These are phyloP conservation scores for Talaromyces stipitatus DNA, from an alignment of 495 filamentous ascomycete species.

Conservation along the genomic window DNA sequence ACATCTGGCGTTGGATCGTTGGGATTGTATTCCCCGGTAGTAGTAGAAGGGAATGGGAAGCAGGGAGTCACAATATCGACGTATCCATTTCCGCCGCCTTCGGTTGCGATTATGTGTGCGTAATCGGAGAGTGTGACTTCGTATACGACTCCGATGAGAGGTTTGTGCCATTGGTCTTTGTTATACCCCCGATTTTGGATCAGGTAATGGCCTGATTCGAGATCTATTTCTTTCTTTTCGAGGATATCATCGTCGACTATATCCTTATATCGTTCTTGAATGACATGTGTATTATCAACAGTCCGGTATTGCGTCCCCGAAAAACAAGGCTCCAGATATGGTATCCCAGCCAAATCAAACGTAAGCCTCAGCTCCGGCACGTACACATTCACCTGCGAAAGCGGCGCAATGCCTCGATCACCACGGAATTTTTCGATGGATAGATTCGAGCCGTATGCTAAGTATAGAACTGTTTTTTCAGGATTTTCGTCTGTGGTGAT, in stretches of 20 bases:
- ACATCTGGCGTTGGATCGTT: constrained; percentile 29
- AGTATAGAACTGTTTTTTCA: constrained; percentile 65
- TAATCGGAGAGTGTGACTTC: constrained; percentile 80
- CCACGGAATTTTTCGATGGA: constrained; percentile 66
- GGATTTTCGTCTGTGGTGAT: neutral
- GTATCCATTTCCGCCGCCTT: constrained; percentile 79
- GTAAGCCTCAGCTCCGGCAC: constrained; percentile 69
- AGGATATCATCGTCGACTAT: constrained; percentile 4
- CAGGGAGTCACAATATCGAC: constrained; percentile 75
- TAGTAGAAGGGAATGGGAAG: constrained; percentile 46
- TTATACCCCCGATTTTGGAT: constrained; percentile 21
- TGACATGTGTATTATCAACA: constrained; percentile 13
- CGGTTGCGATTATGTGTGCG: constrained; percentile 77
- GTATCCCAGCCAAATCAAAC: constrained; percentile 80
- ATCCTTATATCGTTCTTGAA: constrained; percentile 7
- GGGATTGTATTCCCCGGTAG: constrained; percentile 19
- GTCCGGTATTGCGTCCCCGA: constrained; percentile 63
- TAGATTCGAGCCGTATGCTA: constrained; percentile 94
- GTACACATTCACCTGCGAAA: constrained; percentile 69
- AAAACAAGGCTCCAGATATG: constrained; percentile 88
- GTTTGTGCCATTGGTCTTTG: constrained; percentile 59
- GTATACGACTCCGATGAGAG: constrained; percentile 88
- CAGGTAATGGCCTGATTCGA: constrained; percentile 22
- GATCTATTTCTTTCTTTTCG: neutral
- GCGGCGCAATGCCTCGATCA: constrained; percentile 64